These are phyloP conservation scores for Phialocephala sp. DNA, from an alignment of 2,329 filamentous ascomycete species.

Conservation along the genomic window DNA sequence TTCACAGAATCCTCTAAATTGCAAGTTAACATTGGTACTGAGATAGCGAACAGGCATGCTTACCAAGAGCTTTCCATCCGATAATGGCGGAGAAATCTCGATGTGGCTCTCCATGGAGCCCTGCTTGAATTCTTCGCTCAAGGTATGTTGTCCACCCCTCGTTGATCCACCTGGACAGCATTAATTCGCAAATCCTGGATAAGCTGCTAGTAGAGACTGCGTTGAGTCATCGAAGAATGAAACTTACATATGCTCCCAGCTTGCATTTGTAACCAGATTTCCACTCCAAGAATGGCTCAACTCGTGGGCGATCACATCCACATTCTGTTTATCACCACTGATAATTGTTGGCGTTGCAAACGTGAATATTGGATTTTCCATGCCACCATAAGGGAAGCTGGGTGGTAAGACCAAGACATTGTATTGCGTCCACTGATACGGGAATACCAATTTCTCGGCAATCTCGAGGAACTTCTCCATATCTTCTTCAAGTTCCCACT, in stretches of 20 bases:
- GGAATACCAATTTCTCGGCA: slow-evolving; percentile 81
- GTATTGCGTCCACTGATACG: slow-evolving; percentile 94
- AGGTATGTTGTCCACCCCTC: slow-evolving; percentile 95
- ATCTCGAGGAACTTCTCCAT: slow-evolving; percentile 91
- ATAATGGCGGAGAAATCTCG: slow-evolving; percentile 96
- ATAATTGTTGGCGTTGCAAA: slow-evolving; percentile 96
- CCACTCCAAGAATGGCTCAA: slow-evolving; percentile 83
- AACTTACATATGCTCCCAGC: slow-evolving; percentile 79
- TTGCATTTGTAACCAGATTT: slow-evolving; percentile 79
- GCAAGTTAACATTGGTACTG: slow-evolving; percentile 13
- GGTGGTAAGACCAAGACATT: slow-evolving; percentile 90
- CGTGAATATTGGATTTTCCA: slow-evolving; percentile 94
- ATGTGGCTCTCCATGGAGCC: slow-evolving; percentile 80
- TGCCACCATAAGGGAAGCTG: slow-evolving; percentile 87
- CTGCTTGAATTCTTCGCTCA: slow-evolving; percentile 81
- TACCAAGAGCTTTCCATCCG: slow-evolving; percentile 77
- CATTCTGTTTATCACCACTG: slow-evolving; percentile 86
- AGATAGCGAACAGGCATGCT: slow-evolving; percentile 26
- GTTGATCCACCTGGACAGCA: slow-evolving; percentile 63
- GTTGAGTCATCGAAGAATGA: not conserved
- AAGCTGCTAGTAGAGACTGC: not conserved
- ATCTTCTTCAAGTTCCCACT: slow-evolving; percentile 90
- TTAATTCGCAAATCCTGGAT: not conserved
- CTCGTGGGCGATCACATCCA: slow-evolving; percentile 95
- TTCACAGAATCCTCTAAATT: slow-evolving; percentile 73